A percentile compares a stretch with the other conserved stretches of the same genome.
Conservation (phyloP, 176 grass and related monocot species). For the Microstegium vimineum region DNA sequence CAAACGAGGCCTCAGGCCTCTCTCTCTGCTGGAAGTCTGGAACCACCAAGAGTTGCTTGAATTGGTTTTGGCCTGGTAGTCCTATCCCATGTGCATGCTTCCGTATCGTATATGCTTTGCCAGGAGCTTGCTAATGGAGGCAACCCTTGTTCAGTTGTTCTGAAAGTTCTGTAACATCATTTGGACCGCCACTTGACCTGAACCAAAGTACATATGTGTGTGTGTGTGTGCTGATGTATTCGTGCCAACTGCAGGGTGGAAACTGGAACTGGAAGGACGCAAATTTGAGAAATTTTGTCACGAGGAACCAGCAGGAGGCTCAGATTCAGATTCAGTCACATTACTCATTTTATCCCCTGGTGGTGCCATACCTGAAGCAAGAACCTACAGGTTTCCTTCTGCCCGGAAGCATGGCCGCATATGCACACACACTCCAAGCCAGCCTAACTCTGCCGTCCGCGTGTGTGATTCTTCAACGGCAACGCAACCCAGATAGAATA, state of each 20-base stretch:
- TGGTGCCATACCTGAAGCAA: background rate
- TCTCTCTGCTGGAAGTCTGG: too few relatives aligned
- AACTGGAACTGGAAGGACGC: too few relatives aligned
- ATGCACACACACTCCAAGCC: background rate
- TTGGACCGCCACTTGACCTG: background rate
- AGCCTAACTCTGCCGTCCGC: background rate
- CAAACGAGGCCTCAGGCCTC: too few relatives aligned
- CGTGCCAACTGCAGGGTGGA: background rate
- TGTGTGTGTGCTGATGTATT: background rate
- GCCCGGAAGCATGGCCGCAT: background rate
- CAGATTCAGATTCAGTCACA: background rate
- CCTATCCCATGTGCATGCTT: too few relatives aligned
- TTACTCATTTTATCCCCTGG: background rate
- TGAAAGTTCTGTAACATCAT: background rate
- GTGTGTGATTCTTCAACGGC: background rate
- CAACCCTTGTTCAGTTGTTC: background rate
- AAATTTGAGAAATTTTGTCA: background rate
- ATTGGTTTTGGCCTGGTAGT: too few relatives aligned
- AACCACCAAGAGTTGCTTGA: too few relatives aligned
- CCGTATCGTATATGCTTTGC: too few relatives aligned
- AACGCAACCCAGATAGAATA: background rate
- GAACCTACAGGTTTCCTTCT: background rate
- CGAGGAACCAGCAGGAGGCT: background rate
- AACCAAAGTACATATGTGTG: background rate
- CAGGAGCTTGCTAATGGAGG: too few relatives aligned